Percentiles rank a stretch among this genome's conserved stretches.
phyloP scores from a whole-genome alignment of 2,329 filamentous ascomycete genomes.

The Hyphodiscus sp. region DNA sequence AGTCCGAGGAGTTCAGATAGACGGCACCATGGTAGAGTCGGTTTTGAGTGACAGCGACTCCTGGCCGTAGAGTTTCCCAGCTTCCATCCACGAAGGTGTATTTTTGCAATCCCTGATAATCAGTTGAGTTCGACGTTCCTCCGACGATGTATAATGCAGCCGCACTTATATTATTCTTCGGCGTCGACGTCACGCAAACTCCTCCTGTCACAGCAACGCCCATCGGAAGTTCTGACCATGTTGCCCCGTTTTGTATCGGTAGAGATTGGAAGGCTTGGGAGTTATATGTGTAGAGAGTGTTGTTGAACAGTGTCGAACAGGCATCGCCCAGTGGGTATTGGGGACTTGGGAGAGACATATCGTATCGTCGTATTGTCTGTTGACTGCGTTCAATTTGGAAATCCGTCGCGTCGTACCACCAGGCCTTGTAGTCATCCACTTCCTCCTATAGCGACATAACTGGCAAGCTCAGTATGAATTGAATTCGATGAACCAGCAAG shows the following conservation, averaged over 20 bases:
- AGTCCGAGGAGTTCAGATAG: constrained; percentile 63
- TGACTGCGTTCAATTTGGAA: constrained; percentile 7
- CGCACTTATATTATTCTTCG: constrained; percentile 47
- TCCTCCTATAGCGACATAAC: constrained; percentile 21
- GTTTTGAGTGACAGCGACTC: constrained; percentile 41
- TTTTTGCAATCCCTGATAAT: constrained; percentile 70
- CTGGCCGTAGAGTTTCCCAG: constrained; percentile 51
- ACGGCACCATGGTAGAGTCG: constrained; percentile 68
- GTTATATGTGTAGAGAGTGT: constrained; percentile 81
- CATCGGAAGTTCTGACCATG: constrained; percentile 61
- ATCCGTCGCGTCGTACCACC: constrained; percentile 7
- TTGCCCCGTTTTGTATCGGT: constrained; percentile 57
- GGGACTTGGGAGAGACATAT: constrained; percentile 54
- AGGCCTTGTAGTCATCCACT: constrained; percentile 10
- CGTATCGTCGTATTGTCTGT: constrained; percentile 9
- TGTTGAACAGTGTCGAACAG: constrained; percentile 75
- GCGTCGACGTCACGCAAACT: constrained; percentile 66
- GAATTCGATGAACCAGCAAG: neutral
- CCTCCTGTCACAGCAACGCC: constrained; percentile 68
- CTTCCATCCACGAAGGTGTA: constrained; percentile 49
- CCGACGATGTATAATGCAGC: constrained; percentile 76
- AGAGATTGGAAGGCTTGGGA: constrained; percentile 69
- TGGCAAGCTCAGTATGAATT: constrained; percentile 4
- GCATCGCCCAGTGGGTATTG: constrained; percentile 63
- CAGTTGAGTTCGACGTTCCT: constrained; percentile 47